Conservation (phyloP, 148 eudicot genomes). For the Camellia sinensis region DNA sequence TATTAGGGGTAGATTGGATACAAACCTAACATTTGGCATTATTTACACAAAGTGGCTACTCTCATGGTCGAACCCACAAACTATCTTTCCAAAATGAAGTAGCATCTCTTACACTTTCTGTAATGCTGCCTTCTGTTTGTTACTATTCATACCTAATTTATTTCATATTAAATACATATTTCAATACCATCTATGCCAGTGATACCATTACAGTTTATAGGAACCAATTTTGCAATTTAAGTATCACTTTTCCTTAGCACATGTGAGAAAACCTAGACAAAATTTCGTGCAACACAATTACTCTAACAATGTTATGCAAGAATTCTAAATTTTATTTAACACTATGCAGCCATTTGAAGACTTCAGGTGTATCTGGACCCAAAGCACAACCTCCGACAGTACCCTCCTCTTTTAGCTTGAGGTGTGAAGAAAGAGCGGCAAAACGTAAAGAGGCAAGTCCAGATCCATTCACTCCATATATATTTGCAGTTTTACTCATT, state of each 20-base stretch:
- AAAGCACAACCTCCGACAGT: slow-evolving; percentile 36
- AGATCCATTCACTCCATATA: neutral
- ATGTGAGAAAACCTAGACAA: neutral
- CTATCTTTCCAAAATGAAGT: too few species aligned
- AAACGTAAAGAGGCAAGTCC: slow-evolving; percentile 69
- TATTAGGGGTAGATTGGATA: too few species aligned
- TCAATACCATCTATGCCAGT: too few species aligned
- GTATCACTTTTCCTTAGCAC: neutral
- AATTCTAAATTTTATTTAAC: neutral
- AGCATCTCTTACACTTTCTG: too few species aligned
- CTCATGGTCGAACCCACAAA: too few species aligned
- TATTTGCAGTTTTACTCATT: neutral
- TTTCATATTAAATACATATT: too few species aligned
- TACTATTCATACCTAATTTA: too few species aligned
- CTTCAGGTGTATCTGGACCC: slow-evolving; percentile 26
- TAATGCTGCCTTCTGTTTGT: too few species aligned
- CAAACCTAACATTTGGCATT: too few species aligned
- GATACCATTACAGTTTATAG: too few species aligned
- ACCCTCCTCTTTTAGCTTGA: slow-evolving; percentile 57
- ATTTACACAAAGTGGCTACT: too few species aligned
- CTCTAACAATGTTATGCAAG: neutral
- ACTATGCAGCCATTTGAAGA: slow-evolving; percentile 34
- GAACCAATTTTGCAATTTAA: neutral
- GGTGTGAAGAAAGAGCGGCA: slow-evolving; percentile 79
- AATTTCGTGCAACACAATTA: too few species aligned